Evolutionary conservation across 345 rosid genomes (phyloP).

Genomic region (Brassica napus): Da-Ae NC_063439.1:27752501-27753000

Average conservation of each 20-base stretch:
- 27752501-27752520: slow-evolving; percentile 6
- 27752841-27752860: slow-evolving; percentile 66
- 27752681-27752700: slow-evolving; percentile 56
- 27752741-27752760: slow-evolving; percentile 10
- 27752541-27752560: neutral
- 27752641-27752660: slow-evolving; percentile 86
- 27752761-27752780: neutral
- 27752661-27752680: slow-evolving; percentile 83
- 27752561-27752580: slow-evolving; percentile 88
- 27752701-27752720: neutral
- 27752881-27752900: slow-evolving; percentile 80
- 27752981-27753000: slow-evolving; percentile 13
- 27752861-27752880: slow-evolving; percentile 86
- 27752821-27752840: slow-evolving; percentile 8
- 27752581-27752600: slow-evolving; percentile 98
- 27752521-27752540: neutral
- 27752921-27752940: slow-evolving; percentile 82
- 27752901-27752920: slow-evolving; percentile 82
- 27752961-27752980: slow-evolving; percentile 73
- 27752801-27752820: slow-evolving; percentile 8
- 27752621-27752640: slow-evolving; percentile 94
- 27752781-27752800: neutral
- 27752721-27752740: neutral
- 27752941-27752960: slow-evolving; percentile 90
- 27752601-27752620: slow-evolving; percentile 97